phyloP scores from a whole-genome alignment of 345 rosid species.

The Brassica incana region DNA sequence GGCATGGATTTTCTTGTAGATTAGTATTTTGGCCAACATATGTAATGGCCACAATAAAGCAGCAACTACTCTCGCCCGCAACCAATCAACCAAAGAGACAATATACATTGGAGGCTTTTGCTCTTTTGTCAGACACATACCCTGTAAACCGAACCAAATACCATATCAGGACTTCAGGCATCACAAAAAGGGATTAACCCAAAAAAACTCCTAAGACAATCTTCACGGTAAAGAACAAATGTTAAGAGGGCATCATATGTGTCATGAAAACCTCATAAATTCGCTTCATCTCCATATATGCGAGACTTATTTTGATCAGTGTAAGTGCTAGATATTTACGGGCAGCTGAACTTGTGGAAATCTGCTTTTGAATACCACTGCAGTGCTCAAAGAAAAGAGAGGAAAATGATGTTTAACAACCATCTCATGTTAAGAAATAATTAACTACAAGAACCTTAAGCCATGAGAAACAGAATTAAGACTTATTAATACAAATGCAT shows the following conservation, averaged over 20 bases:
- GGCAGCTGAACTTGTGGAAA: conserved; percentile 63
- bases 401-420: conserved; percentile 4
- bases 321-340: conserved; percentile 71
- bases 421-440: not conserved
- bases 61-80: conserved; percentile 74
- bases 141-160: conserved; percentile 45
- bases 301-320: conserved; percentile 68
- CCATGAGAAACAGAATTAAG: not conserved
- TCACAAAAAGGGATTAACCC: not conserved
- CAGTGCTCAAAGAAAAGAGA: conserved; percentile 27
- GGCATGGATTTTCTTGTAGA: conserved; percentile 73
- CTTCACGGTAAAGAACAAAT: not conserved
- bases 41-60: conserved; percentile 80
- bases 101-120: conserved; percentile 59
- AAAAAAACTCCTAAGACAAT: not conserved
- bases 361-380: conserved; percentile 91
- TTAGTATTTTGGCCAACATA: conserved; percentile 67
- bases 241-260: not conserved
- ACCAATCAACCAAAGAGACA: conserved; percentile 55
- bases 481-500: not conserved
- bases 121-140: conserved; percentile 62
- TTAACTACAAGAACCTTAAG: not conserved
- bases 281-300: conserved; percentile 76
- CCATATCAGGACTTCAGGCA: conserved; percentile 1
- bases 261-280: conserved; percentile 66